Evolutionary conservation across 345 rosid species (phyloP).

Genomic region (Microcos paniculata): DNA sequence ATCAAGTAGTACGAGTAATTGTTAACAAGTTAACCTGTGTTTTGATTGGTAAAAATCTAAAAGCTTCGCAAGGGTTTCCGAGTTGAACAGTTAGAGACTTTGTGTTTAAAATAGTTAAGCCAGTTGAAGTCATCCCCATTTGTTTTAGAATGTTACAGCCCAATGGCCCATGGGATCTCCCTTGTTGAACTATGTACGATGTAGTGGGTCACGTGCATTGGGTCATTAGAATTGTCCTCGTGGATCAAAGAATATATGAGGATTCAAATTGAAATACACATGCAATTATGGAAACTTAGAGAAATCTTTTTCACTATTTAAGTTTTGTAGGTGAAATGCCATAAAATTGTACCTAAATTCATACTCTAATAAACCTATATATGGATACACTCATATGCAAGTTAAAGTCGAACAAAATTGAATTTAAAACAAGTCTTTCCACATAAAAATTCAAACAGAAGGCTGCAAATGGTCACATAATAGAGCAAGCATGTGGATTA

Average conservation of each 20-base stretch:
- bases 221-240: too few relatives aligned
- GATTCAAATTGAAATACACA: neutral
- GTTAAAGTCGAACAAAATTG: neutral
- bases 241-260: too few relatives aligned
- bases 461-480: slow-evolving; percentile 44
- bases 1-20: too few relatives aligned
- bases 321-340: neutral
- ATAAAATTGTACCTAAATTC: neutral
- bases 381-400: neutral
- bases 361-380: neutral
- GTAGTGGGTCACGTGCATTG: too few relatives aligned
- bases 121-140: neutral
- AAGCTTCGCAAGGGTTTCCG: too few relatives aligned
- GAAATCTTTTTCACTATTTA: neutral
- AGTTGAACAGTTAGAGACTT: too few relatives aligned
- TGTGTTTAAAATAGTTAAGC: too few relatives aligned
- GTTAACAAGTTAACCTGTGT: neutral
- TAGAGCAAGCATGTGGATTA: slow-evolving; percentile 80
- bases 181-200: too few relatives aligned
- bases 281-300: too few relatives aligned
- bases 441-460: neutral
- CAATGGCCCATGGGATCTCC: too few relatives aligned
- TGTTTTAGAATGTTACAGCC: too few relatives aligned
- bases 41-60: neutral
- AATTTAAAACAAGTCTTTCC: neutral